Evolutionary conservation across 2,329 filamentous ascomycete species (phyloP), one percentile per base, ranked within the genome.

Genomic region (Verticillium tricorpus): DNA sequence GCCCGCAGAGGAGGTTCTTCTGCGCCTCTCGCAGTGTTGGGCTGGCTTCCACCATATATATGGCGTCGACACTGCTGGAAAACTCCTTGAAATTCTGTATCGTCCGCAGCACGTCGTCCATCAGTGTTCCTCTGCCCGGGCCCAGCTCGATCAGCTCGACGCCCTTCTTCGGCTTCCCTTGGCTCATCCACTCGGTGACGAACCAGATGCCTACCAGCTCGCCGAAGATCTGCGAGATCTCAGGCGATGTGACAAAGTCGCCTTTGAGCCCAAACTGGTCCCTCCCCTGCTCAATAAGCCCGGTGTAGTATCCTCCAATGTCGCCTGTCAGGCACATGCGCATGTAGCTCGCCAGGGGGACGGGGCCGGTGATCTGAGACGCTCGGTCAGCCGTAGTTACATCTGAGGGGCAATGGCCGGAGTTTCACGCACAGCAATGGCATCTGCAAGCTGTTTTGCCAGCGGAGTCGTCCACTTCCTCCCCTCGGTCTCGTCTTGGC

Each of bases 211-310:
- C 95, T 61, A 98, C 82, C 32, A 99, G 82, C 77, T 99, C 95
- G 28, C 95, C 95, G 77, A 99, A 99, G 14, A 98, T 85, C 73
- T 98, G 95, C 1, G 93, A 97, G 69, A 99, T 98, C 76, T 99
- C 95, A 0, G 95, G 95, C 0, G 93, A 97, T 0, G 95, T 99
- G 59, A 98, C 89, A 72, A 99, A 99, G 76, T 99, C 95, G 31
- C 95, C 95, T 71, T 92, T 91, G 61, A 85, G 80, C n/a, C 95
- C 95, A 69, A 99, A 99, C 66, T 94, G 93, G 71, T 97, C 93
- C 56, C 88, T 85, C 22, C 84, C 88, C 63, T 86, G 77, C 60
- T 83, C 82, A 54, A 89, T 83, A 28, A 87, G 85, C 5, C 89
- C 86, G 0, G 93, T 98, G 77, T 99, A 99, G 79, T 99, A 99